Conservation (phyloP, 1,284 basidiomycete genomes). For the Trichosporon sp. region DNA sequence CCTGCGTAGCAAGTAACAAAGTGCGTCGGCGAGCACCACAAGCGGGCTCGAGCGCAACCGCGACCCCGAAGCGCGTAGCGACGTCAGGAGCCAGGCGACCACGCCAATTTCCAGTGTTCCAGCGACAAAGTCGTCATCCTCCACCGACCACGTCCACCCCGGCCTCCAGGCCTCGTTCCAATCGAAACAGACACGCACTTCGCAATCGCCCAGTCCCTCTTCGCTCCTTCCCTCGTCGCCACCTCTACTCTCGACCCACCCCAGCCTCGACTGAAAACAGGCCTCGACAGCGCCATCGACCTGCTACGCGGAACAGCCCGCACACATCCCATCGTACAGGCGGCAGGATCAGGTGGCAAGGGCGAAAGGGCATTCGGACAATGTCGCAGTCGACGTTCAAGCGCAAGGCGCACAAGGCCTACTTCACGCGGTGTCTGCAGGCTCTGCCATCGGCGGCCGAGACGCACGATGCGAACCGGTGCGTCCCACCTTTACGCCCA, state of each 20-base stretch:
- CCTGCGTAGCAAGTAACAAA: neutral
- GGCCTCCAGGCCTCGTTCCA: too few species aligned
- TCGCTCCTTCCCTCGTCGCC: too few species aligned
- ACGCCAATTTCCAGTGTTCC: neutral
- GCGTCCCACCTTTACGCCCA: neutral
- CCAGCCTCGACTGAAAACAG: neutral
- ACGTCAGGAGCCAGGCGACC: neutral
- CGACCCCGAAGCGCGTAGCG: neutral
- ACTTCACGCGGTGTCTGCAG: slow-evolving; percentile 43
- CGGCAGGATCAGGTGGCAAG: neutral
- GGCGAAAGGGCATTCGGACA: neutral
- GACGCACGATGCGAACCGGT: slow-evolving; percentile 47
- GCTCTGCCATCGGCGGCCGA: slow-evolving; percentile 42
- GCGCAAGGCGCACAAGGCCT: slow-evolving; percentile 45
- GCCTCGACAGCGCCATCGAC: neutral
- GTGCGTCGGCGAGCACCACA: neutral
- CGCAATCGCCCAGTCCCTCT: neutral
- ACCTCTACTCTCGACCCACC: too few species aligned
- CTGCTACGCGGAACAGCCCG: neutral
- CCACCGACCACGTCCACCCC: neutral
- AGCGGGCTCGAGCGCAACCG: neutral
- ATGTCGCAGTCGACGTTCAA: slow-evolving; percentile 44
- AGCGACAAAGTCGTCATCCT: neutral
- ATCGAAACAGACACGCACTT: too few species aligned
- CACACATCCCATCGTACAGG: too few species aligned